Conservation (phyloP, 148 eudicot genomes). For the Oxyria digyna region DNA sequence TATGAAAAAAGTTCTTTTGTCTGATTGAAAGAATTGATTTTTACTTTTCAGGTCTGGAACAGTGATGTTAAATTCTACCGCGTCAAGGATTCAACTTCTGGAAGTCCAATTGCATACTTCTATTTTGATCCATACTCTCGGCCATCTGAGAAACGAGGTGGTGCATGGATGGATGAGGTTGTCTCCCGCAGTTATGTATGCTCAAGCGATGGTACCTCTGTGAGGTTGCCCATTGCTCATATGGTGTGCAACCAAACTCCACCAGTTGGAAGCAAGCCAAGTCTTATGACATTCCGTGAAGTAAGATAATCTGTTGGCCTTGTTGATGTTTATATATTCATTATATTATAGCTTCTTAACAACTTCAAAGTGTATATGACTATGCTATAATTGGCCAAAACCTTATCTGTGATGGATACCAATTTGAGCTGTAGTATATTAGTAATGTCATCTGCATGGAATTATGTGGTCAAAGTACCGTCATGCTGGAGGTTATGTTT, state of each 20-base stretch:
- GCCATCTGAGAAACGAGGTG: conserved; percentile 92
- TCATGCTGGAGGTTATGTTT: background rate
- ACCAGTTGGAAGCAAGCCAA: conserved; percentile 92
- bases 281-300: conserved; percentile 97
- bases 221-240: conserved; percentile 92
- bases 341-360: background rate
- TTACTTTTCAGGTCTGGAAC: conserved; percentile 62
- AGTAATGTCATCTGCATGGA: background rate
- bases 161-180: conserved; percentile 99
- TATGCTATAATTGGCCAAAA: background rate
- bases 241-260: conserved; percentile 99
- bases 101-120: conserved; percentile 67
- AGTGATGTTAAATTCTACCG: conserved; percentile 71
- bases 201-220: conserved; percentile 61
- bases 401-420: background rate
- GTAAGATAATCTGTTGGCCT: conserved; percentile 28
- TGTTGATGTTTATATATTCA: background rate
- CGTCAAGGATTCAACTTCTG: conserved; percentile 79
- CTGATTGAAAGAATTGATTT: background rate
- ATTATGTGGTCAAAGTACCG: background rate
- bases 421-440: background rate
- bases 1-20: background rate
- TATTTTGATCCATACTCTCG: conserved; percentile 99
- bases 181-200: conserved; percentile 76
- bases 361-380: background rate